Evolutionary conservation across 2,329 filamentous ascomycete genomes (phyloP), one percentile per base, ranked within the genome.

Genomic region (Arthroderma sp.): DNA sequence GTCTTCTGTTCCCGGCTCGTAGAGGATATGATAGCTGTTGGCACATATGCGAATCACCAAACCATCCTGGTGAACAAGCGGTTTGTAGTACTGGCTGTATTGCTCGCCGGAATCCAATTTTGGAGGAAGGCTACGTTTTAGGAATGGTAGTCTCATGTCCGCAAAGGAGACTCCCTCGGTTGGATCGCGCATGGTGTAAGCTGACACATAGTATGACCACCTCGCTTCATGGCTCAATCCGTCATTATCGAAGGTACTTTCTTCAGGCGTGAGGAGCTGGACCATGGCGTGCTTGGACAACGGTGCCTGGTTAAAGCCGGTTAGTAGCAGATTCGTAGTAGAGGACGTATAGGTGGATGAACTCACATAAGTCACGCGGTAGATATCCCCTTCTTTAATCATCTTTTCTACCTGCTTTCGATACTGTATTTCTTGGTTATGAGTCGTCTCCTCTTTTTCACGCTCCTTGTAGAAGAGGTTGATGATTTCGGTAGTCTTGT

Each of bases 141-240:
- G 70, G 47, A 87, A 77, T 4, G 78, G 74, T 64, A 79, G 82
- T 49, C 75, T 77, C 55, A 86, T 72, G 40, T 75, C 76, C 4
- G 73, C 72, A 41, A 80, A 71, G 5, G 74, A 68, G 2, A 91
- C 74, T 9, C 84, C 84, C 63, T 91, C 85, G 0, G 91, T 98
- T 1, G 85, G 84, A 57, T 94, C 86, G 27, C 88, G 76, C 50
- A 86, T 85, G 53, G 86, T 84, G 63, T 84, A 96, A 0, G 88
- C 87, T 11, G 89, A 88, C 46, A 94, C 85, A 61, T 98, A 98
- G 67, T 93, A 94, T 55, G 89, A 85, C 91, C 91, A 98, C 34
- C 79, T 69, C 50, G 73, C 72, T 51, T 78, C 73, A 3, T 69
- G 64, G 43, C 70, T 73, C 27, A 79, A 74, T 50, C 86, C 80